Conservation (phyloP, 2,329 filamentous ascomycete species). For the Cryphonectria carpinicola region DNA sequence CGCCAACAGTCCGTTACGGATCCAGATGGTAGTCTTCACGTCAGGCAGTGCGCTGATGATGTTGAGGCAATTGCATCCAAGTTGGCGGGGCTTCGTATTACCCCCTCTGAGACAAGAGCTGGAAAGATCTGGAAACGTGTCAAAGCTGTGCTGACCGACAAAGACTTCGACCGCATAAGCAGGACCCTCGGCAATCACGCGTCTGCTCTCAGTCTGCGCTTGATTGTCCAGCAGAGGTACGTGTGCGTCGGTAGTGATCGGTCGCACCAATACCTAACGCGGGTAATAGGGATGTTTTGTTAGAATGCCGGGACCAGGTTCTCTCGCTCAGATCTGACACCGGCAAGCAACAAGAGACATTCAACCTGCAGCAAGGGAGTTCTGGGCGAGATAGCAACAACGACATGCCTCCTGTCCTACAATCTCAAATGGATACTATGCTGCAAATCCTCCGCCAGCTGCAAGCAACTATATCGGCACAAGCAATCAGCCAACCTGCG, state of each 20-base stretch:
- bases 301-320: background rate
- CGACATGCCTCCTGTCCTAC: background rate
- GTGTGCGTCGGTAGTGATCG: background rate
- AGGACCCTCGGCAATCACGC: background rate
- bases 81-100: background rate
- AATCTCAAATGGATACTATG: background rate
- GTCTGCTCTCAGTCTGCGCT: conserved; percentile 2
- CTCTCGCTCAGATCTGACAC: background rate
- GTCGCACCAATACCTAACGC: background rate
- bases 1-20: background rate
- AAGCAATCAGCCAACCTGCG: background rate
- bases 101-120: background rate
- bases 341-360: background rate
- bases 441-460: background rate
- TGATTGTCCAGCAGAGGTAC: background rate
- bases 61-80: background rate
- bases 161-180: background rate
- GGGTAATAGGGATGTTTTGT: background rate
- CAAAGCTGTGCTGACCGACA: background rate
- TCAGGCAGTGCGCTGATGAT: background rate
- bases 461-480: background rate
- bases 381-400: background rate
- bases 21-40: background rate
- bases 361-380: background rate
- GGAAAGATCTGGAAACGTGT: background rate